Conservation (phyloP, 1,284 basidiomycete species). For the Austropuccinia psidii region DNA sequence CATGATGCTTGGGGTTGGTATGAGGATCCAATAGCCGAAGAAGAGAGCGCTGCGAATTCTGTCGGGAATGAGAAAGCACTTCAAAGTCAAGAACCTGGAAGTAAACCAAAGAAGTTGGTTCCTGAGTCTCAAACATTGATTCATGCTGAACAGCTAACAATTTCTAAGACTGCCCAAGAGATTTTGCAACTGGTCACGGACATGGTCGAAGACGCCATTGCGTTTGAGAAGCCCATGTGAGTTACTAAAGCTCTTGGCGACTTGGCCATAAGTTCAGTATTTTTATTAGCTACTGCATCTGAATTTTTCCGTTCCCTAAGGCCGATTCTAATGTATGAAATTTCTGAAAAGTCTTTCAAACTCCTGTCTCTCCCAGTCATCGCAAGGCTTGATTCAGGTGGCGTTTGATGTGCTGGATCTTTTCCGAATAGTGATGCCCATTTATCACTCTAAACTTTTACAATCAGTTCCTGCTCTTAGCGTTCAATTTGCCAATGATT, state of each 20-base stretch:
- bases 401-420: constrained; percentile 67
- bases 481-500: constrained; percentile 82
- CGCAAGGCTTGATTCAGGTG: constrained; percentile 54
- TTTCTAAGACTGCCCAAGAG: constrained; percentile 25
- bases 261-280: too few species aligned
- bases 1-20: constrained; percentile 35
- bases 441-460: constrained; percentile 57
- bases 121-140: not conserved
- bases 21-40: constrained; percentile 19
- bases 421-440: constrained; percentile 72
- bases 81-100: not conserved
- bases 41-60: not conserved
- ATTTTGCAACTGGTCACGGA: constrained; percentile 7
- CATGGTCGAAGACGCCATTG: constrained; percentile 14
- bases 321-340: too few species aligned
- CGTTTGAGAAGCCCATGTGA: constrained; percentile 16
- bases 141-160: constrained; percentile 21
- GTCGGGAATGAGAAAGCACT: not conserved
- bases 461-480: constrained; percentile 56
- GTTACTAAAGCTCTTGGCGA: not conserved
- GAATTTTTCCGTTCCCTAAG: too few species aligned
- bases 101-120: not conserved
- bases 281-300: too few species aligned
- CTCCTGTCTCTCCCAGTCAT: constrained; percentile 38
- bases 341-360: constrained; percentile 11